Evolutionary conservation across 495 filamentous ascomycete species (phyloP), one percentile per base, ranked within the genome.

Genomic region (Tetracladium marchalianum): DNA sequence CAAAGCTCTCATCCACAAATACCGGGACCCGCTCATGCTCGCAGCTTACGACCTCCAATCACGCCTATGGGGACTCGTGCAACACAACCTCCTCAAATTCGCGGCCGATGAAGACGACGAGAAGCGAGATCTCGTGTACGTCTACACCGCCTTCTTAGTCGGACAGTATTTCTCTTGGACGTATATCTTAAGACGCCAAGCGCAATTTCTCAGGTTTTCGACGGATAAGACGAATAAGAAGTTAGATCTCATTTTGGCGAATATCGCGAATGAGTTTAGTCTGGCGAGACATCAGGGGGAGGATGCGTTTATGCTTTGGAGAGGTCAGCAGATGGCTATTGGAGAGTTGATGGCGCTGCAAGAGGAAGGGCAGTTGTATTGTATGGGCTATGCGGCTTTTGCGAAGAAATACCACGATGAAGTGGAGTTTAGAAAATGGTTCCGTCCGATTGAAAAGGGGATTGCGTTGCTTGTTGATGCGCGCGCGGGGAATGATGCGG

Each of bases 101-200:
- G 13, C 13, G 18, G 17, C 40, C 4, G 47, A 44, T 17, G 41
- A 50, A 31, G 19, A 44, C 27, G 41, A 50, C 15, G 19, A 44
- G 24, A 44, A 44, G 27, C 44, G 40, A 36, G 48, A 50, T 36
- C 35, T 50, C 15, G 15, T 50, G 11, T 45, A 44, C 27, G 42
- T 50, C 16, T 50, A 50, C 17, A 50, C 48, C 27, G 48, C 48
- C 39, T 50, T 50, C 35, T 45, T 50, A 27, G 48, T 50, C 6
- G 48, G 48, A 16, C 48, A 50, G 35, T 50, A 50, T 27, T 19
- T 50, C 24, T 50, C 48, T 27, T 50, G 48, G 48, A 41, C 36
- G 34, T 50, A 45, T 15, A 50, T 50, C 15, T 35, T 50, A 13
- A 34, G 48, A 13, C 41, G 48, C 22, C 48, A 50, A 37, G 48